Evolutionary conservation across 2,329 filamentous ascomycete genomes (phyloP).

Genomic region (Phyllosticta citriasiana): DNA sequence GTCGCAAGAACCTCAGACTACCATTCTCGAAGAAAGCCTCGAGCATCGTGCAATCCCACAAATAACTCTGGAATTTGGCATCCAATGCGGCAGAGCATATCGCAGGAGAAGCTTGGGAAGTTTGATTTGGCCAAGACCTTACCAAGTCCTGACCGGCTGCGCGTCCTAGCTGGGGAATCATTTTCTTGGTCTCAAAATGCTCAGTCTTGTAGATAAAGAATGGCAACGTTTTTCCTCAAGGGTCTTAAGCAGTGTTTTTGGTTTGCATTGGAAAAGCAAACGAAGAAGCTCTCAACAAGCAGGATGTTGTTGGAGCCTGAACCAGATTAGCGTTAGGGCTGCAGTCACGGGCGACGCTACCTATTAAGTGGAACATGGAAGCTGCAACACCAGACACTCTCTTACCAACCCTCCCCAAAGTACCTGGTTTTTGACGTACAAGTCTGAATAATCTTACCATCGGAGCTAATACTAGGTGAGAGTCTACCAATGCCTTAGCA

Average conservation of each 20-base stretch:
- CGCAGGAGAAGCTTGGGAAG: no score
- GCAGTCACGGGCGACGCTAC: background rate
- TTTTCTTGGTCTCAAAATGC: no score
- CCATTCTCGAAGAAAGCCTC: no score
- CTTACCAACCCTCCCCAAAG: background rate
- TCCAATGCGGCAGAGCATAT: no score
- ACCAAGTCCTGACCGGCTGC: no score
- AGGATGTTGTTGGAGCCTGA: background rate
- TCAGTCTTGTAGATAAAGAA: no score
- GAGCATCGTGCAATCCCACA: no score
- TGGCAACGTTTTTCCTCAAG: background rate
- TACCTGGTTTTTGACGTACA: background rate
- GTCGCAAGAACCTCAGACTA: no score
- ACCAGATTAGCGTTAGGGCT: background rate
- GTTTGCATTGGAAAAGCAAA: no score
- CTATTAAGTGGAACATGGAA: background rate
- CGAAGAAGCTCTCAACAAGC: background rate
- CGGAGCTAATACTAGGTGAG: background rate
- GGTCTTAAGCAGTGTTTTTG: background rate
- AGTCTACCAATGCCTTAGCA: background rate
- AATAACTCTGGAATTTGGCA: no score
- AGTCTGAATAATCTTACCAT: background rate
- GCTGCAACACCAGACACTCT: background rate
- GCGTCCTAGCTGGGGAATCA: no score
- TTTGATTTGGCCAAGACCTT: no score